Evolutionary conservation across 179 eudicot genomes (phyloP), one percentile per base, ranked within the genome.

Genomic region (Nepenthes alata): DNA sequence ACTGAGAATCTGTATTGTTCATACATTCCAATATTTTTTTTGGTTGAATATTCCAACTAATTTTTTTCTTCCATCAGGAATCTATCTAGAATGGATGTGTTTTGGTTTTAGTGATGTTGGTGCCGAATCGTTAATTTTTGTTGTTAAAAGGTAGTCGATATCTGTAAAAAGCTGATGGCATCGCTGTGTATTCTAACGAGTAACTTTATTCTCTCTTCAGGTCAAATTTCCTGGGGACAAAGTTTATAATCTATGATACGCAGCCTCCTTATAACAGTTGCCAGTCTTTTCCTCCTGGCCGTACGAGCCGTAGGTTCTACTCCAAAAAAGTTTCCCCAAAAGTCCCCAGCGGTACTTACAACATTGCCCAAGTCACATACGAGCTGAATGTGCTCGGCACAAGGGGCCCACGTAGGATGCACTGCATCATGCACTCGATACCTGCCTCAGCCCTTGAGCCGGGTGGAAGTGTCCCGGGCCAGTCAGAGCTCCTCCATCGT

Each of bases 381-480:
- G 63, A 66, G 70, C 50, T 58, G 50, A 66, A 66, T 4, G 61
- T 58, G 41, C 63, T 66, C 2, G 57, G 57, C 7, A 50, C 57
- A 3, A 51, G 63, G 38, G 70, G 70, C 39, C 70, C 70, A 38
- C 52, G 70, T 12, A 58, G 58, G 54, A 59, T 66, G 70, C 51
- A 66, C 35, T 86, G 91, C 49, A 55, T 77, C 41, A 83, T 91
- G 86, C 88, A 91, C 45, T 78, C 88, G 1, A 84, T 91, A 60
- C 96, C 96, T 1, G 63, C 73, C 11, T 67, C 93, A 25, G 77
- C 86, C 41, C 72, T 89, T n/a, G 82, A 85, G 75, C 85, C 85
- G 10, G 95, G 86, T 14, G 96, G 90, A 47, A 71, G 50, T 12
- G 97, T 86, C 39, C 97, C 98, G 0, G 83, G 91, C 8, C 94